These are phyloP conservation scores for Leccinum pallidistipes DNA, from an alignment of 1,284 basidiomycete species.

Conservation along the genomic window DNA sequence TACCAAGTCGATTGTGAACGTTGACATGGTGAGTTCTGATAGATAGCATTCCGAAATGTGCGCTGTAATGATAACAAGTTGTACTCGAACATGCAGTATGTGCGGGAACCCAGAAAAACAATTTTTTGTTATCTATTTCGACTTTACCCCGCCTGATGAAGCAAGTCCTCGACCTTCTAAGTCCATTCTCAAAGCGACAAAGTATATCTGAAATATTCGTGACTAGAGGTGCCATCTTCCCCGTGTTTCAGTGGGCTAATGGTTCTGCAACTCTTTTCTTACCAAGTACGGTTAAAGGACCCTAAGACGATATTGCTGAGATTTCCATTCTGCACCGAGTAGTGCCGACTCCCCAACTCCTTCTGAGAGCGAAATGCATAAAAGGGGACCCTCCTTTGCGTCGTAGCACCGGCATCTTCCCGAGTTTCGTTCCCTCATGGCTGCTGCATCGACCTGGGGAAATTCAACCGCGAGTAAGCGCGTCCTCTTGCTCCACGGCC, in stretches of 20 bases:
- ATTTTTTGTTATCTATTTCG: background rate
- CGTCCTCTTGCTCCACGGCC: slow-evolving; percentile 18
- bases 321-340: background rate
- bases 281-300: background rate
- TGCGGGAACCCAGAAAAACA: background rate
- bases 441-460: slow-evolving; percentile 14
- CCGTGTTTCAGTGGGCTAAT: background rate
- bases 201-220: background rate
- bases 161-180: background rate
- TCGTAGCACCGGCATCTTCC: background rate
- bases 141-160: background rate
- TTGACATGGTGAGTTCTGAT: background rate
- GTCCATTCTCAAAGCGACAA: background rate
- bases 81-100: background rate
- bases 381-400: background rate
- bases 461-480: slow-evolving; percentile 16
- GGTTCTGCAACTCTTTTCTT: background rate
- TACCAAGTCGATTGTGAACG: background rate
- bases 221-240: background rate
- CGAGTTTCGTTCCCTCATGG: background rate
- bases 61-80: background rate
- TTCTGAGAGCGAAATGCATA: background rate
- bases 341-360: background rate
- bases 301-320: background rate
- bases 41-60: background rate